phyloP scores from a whole-genome alignment of 1,139 yeast genomes.

The Yamadazyma diospyri region DNA sequence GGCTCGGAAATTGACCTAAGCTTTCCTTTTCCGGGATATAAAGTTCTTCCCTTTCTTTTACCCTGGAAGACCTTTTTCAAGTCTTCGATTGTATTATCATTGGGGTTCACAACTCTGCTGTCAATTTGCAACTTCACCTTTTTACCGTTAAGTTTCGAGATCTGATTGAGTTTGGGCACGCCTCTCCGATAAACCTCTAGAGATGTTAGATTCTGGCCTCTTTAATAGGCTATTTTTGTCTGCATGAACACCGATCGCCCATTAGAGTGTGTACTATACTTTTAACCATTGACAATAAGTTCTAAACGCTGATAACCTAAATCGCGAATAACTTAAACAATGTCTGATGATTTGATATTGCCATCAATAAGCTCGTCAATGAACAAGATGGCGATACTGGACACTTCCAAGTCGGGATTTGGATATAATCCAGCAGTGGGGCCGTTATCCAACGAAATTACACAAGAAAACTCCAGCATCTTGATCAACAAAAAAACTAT shows the following conservation, averaged over 20 bases:
- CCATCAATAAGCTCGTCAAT: slow-evolving; percentile 35
- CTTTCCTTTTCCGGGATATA: background rate
- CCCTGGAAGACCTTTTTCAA: slow-evolving; percentile 14
- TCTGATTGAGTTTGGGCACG: too few relatives aligned
- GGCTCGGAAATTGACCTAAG: too few relatives aligned
- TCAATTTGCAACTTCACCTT: slow-evolving; percentile 6
- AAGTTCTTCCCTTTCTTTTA: background rate
- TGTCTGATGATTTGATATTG: slow-evolving; percentile 35
- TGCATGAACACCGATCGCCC: too few relatives aligned
- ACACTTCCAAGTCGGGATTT: slow-evolving; percentile 33
- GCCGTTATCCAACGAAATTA: slow-evolving; percentile 37
- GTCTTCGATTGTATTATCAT: slow-evolving; percentile 17
- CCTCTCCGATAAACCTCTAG: too few relatives aligned
- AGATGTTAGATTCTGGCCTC: too few relatives aligned
- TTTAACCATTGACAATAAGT: too few relatives aligned
- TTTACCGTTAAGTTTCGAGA: background rate
- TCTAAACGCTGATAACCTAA: background rate
- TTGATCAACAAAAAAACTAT: slow-evolving; percentile 33
- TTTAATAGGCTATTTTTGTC: too few relatives aligned
- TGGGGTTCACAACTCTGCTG: slow-evolving; percentile 12
- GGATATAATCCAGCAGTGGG: slow-evolving; percentile 48
- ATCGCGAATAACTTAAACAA: slow-evolving; percentile 10
- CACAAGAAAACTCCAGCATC: slow-evolving; percentile 32
- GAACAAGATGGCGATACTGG: slow-evolving; percentile 34
- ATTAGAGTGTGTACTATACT: background rate